Evolutionary conservation across 805 yeast genomes (phyloP), one percentile per base, ranked within the genome.

Genomic region (Myxozyma melibiosi): DNA sequence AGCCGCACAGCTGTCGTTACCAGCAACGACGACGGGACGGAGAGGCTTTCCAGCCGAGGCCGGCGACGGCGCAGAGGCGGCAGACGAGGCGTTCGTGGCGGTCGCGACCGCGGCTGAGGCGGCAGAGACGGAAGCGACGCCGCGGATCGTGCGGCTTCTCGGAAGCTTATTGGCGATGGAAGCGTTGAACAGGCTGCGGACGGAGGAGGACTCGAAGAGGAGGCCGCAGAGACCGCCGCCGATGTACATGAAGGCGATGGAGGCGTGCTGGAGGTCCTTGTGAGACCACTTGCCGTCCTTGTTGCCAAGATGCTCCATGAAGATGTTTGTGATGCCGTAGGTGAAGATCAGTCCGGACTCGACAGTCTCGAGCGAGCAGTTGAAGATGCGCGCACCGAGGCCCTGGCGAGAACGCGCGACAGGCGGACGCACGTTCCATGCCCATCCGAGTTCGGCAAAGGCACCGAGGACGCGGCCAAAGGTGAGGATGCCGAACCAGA

Each of bases 221-320:
- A 92, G 78, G 5, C 99, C 99, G 74, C 97, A 87, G 42, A 90
- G 76, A 2, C 99, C 99, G 44, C 90, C 84, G 5, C 99, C 98
- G 65, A 94, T 79, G 71, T 79, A 92, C 84, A 90, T 84, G 68
- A 90, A 90, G 0, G 97, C 97, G 68, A 90, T 90, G 14, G 96
- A 88, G 5, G 76, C 91, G 68, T 90, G 97, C 74, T 90, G 97
- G 61, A 90, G 77, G 67, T 90, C 97, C 70, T 89, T 90, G 37
- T 96, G 88, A 7, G 87, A 76, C 97, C 97, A 94, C 31, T 72
- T 82, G 22, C 96, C 95, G 53, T 86, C 94, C 4, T 83, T 74
- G 47, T 82, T 77, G 25, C 90, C 88, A 62, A 94, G 78, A 71
- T 89, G 97, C 73, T 94, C 99, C 73, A 94, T 70, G 69, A 94